Evolutionary conservation across 495 filamentous ascomycete species (phyloP).

Genomic region (Neurospora hispaniola): DNA sequence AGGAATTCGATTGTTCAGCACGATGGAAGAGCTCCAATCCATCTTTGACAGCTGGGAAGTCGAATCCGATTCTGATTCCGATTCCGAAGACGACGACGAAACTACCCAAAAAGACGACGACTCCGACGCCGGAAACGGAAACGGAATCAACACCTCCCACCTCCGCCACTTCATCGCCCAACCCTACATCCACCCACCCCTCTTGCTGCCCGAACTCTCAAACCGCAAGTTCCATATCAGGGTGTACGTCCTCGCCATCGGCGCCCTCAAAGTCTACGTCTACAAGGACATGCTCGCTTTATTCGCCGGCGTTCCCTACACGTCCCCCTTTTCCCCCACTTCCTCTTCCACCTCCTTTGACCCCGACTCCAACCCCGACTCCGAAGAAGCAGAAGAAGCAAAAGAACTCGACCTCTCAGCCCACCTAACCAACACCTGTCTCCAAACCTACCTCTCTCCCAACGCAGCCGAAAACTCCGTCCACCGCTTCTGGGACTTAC

Average conservation of each 20-base stretch:
- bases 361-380: no score
- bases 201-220: constrained; percentile 54
- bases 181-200: constrained; percentile 86
- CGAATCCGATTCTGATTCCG: constrained; percentile 46
- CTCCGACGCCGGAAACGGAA: constrained; percentile 28
- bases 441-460: constrained; percentile 81
- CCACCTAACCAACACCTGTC: constrained; percentile 56
- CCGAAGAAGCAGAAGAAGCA: no score
- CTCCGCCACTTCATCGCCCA: constrained; percentile 93
- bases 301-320: constrained; percentile 67
- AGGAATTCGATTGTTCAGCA: constrained; percentile 80
- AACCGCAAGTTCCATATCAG: constrained; percentile 89
- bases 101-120: not conserved
- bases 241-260: constrained; percentile 75
- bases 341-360: no score
- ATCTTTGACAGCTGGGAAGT: constrained; percentile 87
- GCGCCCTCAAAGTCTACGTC: constrained; percentile 71
- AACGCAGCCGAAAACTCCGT: constrained; percentile 54
- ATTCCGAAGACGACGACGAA: constrained; percentile 35
- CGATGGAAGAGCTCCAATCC: constrained; percentile 61
- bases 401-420: constrained; percentile 20
- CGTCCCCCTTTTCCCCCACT: no score
- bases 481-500: constrained; percentile 54
- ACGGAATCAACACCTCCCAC: constrained; percentile 65
- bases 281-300: constrained; percentile 86